Conservation (phyloP, 306 rosid genomes). For the Dalbergia oliveri region DNA sequence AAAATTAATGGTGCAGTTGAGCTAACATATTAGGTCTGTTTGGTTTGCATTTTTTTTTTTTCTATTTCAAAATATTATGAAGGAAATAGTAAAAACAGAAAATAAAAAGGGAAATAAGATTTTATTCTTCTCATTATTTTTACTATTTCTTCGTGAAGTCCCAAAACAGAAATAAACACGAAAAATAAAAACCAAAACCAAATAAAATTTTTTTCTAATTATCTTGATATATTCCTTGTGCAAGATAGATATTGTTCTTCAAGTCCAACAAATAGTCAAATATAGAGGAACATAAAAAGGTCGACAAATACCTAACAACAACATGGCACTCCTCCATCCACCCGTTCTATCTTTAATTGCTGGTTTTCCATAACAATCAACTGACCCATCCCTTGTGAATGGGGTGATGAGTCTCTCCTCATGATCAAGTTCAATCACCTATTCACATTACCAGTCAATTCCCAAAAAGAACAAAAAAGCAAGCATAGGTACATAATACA, state of each 20-base stretch:
- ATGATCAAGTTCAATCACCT: constrained; percentile 54
- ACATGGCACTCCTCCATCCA: constrained; percentile 67
- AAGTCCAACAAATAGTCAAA: background rate
- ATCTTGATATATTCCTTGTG: background rate
- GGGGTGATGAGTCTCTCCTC: constrained; percentile 38
- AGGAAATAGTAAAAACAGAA: too few relatives aligned
- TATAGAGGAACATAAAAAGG: background rate
- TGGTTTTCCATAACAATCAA: constrained; percentile 58
- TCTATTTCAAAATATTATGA: too few relatives aligned
- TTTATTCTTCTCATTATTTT: too few relatives aligned
- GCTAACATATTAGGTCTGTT: background rate
- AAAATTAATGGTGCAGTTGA: background rate
- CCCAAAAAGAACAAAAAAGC: background rate
- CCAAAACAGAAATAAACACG: too few relatives aligned
- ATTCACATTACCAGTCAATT: constrained; percentile 17
- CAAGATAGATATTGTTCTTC: background rate
- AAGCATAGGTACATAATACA: background rate
- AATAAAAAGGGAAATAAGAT: too few relatives aligned
- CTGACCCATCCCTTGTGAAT: constrained; percentile 58
- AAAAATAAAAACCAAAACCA: too few relatives aligned
- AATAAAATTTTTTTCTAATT: background rate
- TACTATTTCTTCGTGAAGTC: too few relatives aligned
- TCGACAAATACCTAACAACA: constrained; percentile 55
- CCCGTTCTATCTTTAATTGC: constrained; percentile 55
- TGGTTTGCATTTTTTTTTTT: too few relatives aligned